phyloP scores from a whole-genome alignment of 2,329 filamentous ascomycete genomes.

The Calonectria multiphialidica region DNA sequence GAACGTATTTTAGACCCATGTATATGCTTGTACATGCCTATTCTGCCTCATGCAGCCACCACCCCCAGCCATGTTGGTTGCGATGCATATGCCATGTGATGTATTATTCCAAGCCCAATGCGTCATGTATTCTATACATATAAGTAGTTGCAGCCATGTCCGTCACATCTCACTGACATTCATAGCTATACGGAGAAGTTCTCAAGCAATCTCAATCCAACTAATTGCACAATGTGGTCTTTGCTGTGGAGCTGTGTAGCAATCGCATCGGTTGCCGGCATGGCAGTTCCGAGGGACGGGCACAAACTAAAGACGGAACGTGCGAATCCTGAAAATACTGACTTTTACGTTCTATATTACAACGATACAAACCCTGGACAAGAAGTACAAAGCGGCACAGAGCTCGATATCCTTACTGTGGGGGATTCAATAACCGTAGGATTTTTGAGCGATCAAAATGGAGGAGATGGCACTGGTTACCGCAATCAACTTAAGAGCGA shows the following conservation, averaged over 20 bases:
- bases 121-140: neutral
- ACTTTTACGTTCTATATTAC: conserved; percentile 3
- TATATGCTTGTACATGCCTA: neutral
- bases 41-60: neutral
- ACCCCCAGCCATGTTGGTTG: neutral
- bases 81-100: neutral
- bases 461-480: conserved; percentile 21
- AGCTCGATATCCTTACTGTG: conserved; percentile 15
- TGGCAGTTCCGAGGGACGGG: neutral
- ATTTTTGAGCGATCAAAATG: conserved; percentile 15
- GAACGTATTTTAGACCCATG: neutral
- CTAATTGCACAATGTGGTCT: neutral
- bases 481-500: conserved; percentile 8
- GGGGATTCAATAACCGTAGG: conserved; percentile 29
- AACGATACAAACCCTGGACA: neutral
- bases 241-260: neutral
- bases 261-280: neutral
- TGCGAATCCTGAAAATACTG: neutral
- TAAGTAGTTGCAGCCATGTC: neutral
- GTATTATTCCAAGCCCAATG: neutral
- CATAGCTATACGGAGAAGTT: neutral
- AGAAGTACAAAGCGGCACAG: neutral
- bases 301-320: neutral
- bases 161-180: neutral
- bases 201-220: neutral